These are phyloP conservation scores for Acrocalymma vagum DNA, from an alignment of 2,329 filamentous ascomycete genomes.

Conservation along the genomic window DNA sequence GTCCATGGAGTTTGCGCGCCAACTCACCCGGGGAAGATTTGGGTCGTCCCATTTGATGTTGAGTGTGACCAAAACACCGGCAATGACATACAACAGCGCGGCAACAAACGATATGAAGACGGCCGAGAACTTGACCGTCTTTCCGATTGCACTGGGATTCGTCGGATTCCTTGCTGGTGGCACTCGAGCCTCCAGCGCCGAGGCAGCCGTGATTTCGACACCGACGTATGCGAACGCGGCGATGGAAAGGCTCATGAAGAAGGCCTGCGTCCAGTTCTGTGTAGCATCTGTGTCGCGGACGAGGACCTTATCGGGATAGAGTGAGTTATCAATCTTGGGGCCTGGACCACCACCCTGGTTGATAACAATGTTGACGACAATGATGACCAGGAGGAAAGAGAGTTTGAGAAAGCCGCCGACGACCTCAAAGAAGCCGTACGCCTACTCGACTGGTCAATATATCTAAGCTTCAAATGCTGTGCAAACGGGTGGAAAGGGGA, in stretches of 20 bases:
- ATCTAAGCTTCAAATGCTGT: not conserved
- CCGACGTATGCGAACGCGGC: constrained; percentile 46
- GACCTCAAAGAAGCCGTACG: constrained; percentile 11
- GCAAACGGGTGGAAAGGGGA: not conserved
- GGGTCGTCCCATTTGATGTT: constrained; percentile 14
- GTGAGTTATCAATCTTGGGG: constrained; percentile 4
- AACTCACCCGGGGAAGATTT: constrained; percentile 11
- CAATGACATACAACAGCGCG: constrained; percentile 10
- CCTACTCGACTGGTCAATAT: constrained; percentile 1
- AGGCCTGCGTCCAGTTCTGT: constrained; percentile 11
- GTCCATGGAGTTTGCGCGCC: constrained; percentile 3
- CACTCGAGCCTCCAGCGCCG: constrained; percentile 38
- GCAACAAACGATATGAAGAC: constrained; percentile 15
- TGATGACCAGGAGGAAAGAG: constrained; percentile 10
- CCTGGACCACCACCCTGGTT: constrained; percentile 10
- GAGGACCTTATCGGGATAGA: constrained; percentile 5
- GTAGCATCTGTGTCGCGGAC: constrained; percentile 8
- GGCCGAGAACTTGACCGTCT: constrained; percentile 14
- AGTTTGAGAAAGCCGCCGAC: constrained; percentile 9
- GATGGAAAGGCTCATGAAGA: constrained; percentile 22
- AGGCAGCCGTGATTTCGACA: constrained; percentile 43
- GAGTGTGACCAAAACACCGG: constrained; percentile 12
- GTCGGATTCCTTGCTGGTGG: constrained; percentile 1
- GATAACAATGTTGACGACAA: constrained; percentile 17
- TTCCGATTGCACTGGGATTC: constrained; percentile 1